Base-by-base conservation (phyloP, 2,329 filamentous ascomycete genomes). In the Colletotrichum sojae region DNA sequence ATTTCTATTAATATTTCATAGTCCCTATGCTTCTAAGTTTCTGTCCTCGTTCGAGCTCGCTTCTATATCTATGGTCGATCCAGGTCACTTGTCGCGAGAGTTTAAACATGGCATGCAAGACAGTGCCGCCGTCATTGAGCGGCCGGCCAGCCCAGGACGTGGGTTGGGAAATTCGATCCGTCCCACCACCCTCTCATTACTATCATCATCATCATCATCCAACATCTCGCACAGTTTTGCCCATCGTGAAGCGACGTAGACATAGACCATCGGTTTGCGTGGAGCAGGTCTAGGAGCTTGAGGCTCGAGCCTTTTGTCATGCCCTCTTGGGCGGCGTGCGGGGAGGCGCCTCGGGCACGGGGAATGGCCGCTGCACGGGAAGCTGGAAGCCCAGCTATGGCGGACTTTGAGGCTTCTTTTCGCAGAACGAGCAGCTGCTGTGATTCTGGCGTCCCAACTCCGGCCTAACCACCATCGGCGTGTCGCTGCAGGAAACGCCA, bases 21-120 rank as follows among this genome's bases (percentile, higher is more conserved):
- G 36, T 45, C 18, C 18, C 46, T 61, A 25, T 25, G 20, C 31
- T 52, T 52, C 6, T 31, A 53, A 8, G 48, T 48, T 16, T 61
- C 10, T 51, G 49, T 39, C 25, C 45, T 31, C 46, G 20, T 39
- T 43, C 46, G 20, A 25, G 13, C 16, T 49, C 31, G 20, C 20
- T 39, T 61, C 58, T 61, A 61, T 31, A 18, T 61, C 48, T 53
- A 61, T 45, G 5, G 20, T 61, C n/a, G 10, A 20, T 18, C 43
- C 31, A 27, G 20, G 12, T 25, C 31, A 40, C 36, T 43, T 18
- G 20, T 20, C 18, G 58, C 48, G 52, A 31, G 27, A 31, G 43
- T 20, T 9, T 9, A 40, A 31, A 22, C 31, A 43, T 12, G 10
- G 43, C 46, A n/a, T 31, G 31, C 10, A 6, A n/a, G 20, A 5